A percentile compares a stretch with the other conserved stretches of the same genome.
Evolutionary conservation across 2,329 filamentous ascomycete species (phyloP).

Genomic region (Periglandula ipomoeae): DNA sequence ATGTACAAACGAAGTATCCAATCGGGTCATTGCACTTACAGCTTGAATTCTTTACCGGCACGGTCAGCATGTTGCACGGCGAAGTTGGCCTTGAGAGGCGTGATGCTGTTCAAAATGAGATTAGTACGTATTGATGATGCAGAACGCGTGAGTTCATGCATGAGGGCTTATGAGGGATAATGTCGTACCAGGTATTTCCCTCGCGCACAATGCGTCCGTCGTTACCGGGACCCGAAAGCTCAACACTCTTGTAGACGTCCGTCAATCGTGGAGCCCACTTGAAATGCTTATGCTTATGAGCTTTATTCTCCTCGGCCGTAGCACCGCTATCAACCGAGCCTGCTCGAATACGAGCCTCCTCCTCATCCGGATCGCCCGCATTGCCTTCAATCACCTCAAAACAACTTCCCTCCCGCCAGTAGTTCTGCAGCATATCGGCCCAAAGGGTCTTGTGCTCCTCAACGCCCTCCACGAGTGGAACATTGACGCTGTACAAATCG

Average conservation of each 20-base stretch:
- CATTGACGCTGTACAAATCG: slow-evolving; percentile 86
- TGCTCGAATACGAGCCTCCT: slow-evolving; percentile 66
- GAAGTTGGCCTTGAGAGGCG: slow-evolving; percentile 86
- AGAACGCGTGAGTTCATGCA: too few relatives aligned
- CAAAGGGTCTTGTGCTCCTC: slow-evolving; percentile 66
- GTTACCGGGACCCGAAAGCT: slow-evolving; percentile 67
- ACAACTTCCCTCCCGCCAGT: slow-evolving; percentile 76
- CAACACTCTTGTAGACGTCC: slow-evolving; percentile 83
- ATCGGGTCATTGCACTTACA: slow-evolving; percentile 25
- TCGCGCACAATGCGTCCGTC: slow-evolving; percentile 91
- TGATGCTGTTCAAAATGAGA: slow-evolving; percentile 51
- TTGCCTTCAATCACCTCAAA: slow-evolving; percentile 71
- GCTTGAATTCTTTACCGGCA: slow-evolving; percentile 62
- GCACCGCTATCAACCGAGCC: slow-evolving; percentile 31
- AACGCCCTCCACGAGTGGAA: slow-evolving; percentile 73
- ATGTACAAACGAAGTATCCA: background rate
- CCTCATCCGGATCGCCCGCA: slow-evolving; percentile 53
- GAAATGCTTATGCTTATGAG: slow-evolving; percentile 76
- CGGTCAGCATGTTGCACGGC: slow-evolving; percentile 45
- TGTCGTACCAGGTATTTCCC: slow-evolving; percentile 67
- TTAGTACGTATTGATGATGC: slow-evolving; percentile 10
- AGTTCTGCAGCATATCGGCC: slow-evolving; percentile 82
- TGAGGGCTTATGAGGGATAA: background rate
- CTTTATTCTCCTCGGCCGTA: slow-evolving; percentile 14
- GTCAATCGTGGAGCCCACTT: slow-evolving; percentile 86